These are phyloP conservation scores for Coemansia sp. DNA, from an alignment of 192 early-diverging fungal genomes.

Conservation along the genomic window DNA sequence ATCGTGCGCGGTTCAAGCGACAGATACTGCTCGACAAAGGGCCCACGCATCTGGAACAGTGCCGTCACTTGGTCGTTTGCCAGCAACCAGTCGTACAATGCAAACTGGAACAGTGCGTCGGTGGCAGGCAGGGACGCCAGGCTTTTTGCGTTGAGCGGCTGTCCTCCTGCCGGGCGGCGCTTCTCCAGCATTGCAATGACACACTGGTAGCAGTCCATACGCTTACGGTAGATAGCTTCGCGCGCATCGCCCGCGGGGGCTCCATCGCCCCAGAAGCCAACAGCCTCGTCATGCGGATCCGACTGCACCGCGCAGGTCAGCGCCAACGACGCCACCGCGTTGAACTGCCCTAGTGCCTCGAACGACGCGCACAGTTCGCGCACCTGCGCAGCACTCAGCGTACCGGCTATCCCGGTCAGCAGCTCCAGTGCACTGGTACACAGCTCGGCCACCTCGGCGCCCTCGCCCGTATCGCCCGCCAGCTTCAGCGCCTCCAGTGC, in stretches of 20 bases:
- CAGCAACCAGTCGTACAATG: slow-evolving; percentile 68
- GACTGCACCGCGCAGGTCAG: slow-evolving; percentile 58
- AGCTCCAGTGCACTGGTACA: slow-evolving; percentile 54
- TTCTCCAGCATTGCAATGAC: slow-evolving; percentile 42
- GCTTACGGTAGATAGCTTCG: slow-evolving; percentile 37
- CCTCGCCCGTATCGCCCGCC: slow-evolving; percentile 54
- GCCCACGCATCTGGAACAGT: slow-evolving; percentile 54
- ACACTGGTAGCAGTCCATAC: slow-evolving; percentile 48
- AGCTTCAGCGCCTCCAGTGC: slow-evolving; percentile 59
- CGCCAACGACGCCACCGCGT: slow-evolving; percentile 56
- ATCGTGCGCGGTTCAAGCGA: slow-evolving; percentile 55
- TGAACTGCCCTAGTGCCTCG: slow-evolving; percentile 45
- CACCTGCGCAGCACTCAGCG: slow-evolving; percentile 49
- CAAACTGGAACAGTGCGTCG: slow-evolving; percentile 66
- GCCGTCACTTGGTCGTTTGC: slow-evolving; percentile 43
- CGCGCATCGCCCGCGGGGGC: slow-evolving; percentile 56
- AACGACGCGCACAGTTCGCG: slow-evolving; percentile 56
- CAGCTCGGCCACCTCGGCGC: slow-evolving; percentile 39
- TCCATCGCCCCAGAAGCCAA: slow-evolving; percentile 59
- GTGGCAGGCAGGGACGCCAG: slow-evolving; percentile 48
- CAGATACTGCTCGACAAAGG: slow-evolving; percentile 55
- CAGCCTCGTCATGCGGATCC: slow-evolving; percentile 59
- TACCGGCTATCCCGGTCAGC: slow-evolving; percentile 50
- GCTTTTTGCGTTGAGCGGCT: slow-evolving; percentile 4
- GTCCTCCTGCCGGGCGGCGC: not conserved